Evolutionary conservation across 2,329 filamentous ascomycete species (phyloP), one percentile per base, ranked within the genome.

Genomic region (Colletotrichum simmondsii): DNA sequence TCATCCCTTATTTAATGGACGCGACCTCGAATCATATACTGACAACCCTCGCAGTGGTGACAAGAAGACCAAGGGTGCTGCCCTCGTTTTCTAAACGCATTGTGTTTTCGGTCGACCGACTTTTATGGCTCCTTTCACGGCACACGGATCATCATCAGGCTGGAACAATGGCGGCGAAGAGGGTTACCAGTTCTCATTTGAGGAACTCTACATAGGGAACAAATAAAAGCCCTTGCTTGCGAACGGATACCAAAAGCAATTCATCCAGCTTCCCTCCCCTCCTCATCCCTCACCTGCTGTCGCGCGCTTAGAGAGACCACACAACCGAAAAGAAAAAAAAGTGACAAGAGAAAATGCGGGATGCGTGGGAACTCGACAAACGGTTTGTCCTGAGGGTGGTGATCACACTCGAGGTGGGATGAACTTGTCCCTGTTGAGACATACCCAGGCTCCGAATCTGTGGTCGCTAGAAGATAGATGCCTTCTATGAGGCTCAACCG

Each of bases 21-120:
- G 4, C 11, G 37, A 52, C 49, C 19, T 8, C 12, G 16, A 10
- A 22, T 7, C 32, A 28, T 26, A 19, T 65, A 32, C 72, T 70
- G 24, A 73, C 70, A 67, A 52, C 19, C 3, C 76, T 70, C 79
- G 82, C 81, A 97, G 97, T 93, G 97, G 97, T 92, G 97, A 99
- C 93, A 99, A 99, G 95, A 99, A 99, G 95, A 99, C 97, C 83
- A 99, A 99, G 95, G 97, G 97, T 93, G 97, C 97, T 83, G 97
- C 97, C 88, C 92, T 99, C 84, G 97, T 99, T 83, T 99, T 99
- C 92, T 99, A 98, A 93, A 89, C 90, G 87, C 85, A 82, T 87
- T 87, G 83, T 82, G 72, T 74, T 75, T 75, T 68, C 67, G 74
- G 72, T 74, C 71, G 68, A 74, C 74, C 74, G 68, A 75, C 71